Evolutionary conservation across 192 early-diverging fungal genomes (phyloP), one percentile per base, ranked within the genome.

Genomic region (Phycomyces nitens): DNA sequence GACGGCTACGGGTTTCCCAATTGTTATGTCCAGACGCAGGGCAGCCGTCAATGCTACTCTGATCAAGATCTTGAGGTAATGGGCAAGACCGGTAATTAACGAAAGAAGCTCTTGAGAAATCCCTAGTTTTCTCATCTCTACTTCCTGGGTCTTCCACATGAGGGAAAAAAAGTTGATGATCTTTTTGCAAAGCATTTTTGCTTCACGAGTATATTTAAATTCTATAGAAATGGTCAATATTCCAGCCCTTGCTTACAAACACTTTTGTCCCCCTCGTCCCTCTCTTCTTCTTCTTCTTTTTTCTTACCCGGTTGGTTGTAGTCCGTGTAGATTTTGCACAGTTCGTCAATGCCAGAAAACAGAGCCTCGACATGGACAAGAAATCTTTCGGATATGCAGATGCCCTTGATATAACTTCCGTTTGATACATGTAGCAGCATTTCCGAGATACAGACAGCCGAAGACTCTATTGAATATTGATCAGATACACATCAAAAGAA

Each of bases 111-210:
- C 94, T 62, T 94, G 83, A 5, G 92, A 93, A 55, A 91, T 85
- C 7, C 84, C 82, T n/a, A 82, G 60, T 62, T 76, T 75, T 52
- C 77, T 76, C 0, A 74, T 70, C 11, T 79, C 79, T 55, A 70
- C 71, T 63, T 87, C 74, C 54, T 88, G 84, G 0, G 88, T 86
- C 64, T 89, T 84, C 2, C 88, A 89, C 40, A 99, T 78, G n/a
- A 96, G 62, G 8, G 94, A 90, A 77, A 99, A 97, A 70, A 98
- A 98, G 66, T 88, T 89, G 60, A 96, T 89, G 57, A 96, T 94
- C 71, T 90, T 91, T 71, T 94, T 96, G 65, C 92, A 93, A 59
- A 99, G 81, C 80, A 96, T 86, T 81, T 94, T 97, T 11, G 97
- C 94, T 77, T 97, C 95, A 34, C 91, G 78, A 24, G 85, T 89